Base-by-base conservation (phyloP, 371 early-diverging fungal species). In the Nematocida displodere region DNA sequence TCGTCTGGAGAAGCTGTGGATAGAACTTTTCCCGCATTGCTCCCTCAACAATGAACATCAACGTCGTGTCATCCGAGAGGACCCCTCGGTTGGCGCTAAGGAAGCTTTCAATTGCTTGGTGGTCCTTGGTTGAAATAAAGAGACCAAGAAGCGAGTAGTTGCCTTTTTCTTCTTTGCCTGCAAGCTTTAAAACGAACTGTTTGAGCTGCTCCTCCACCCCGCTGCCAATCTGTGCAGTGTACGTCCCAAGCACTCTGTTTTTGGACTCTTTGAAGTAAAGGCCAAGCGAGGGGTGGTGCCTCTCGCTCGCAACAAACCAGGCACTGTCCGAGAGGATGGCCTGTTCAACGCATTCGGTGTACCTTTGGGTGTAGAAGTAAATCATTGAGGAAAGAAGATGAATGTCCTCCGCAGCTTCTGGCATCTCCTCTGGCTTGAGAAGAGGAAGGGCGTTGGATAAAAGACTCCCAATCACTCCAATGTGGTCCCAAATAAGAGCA, bases 361-460 rank as follows among this genome's bases (percentile, higher is more conserved):
- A 61, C 26, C 44, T n/a, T 52, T 71, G 75, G 11, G 48, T 71
- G 49, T 71, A 71, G 75, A 71, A 71, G 36, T 26, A 71, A n/a
- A 71, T 46, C 75, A 71, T 71, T 7, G 75, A 44, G 11, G 40
- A 36, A 17, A 71, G 49, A 11, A 71, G 44, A 46, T 71, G 62
- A 7, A 58, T 17, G n/a, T 40, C 39, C 54, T 56, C 59, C 20
- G 65, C 40, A 8, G 39, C 15, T 34, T 71, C 75, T 50, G n/a
- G 8, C n/a, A 22, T 5, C 20, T 37, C 61, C 31, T 47, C 46
- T 8, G 56, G 44, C 4, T 15, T 2, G 4, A 71, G 33, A 58
- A 29, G 26, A 13, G 42, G 31, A 1, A 71, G 50, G 15, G 26
- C 36, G 0, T 49, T 39, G 22, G 77, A 56, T 33, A 71, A 33